A percentile compares a stretch with the other conserved stretches of the same genome.
These are phyloP conservation scores for Friedmanniomyces endolithicus DNA, from an alignment of 495 filamentous ascomycete genomes.

Conservation along the genomic window DNA sequence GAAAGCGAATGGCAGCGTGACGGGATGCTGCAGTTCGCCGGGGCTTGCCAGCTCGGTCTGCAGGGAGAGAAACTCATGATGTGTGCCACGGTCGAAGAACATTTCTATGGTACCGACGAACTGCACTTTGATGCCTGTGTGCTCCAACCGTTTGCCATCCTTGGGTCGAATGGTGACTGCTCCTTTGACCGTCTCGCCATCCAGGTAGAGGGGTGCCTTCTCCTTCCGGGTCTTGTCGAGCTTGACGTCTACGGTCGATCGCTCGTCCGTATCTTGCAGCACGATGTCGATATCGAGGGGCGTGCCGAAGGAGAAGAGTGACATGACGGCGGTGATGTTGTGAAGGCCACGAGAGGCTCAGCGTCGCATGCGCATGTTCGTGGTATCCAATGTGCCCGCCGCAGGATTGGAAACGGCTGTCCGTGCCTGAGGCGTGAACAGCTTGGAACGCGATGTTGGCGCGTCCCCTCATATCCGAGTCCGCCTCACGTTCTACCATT, in stretches of 20 bases:
- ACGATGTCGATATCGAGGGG: conserved; percentile 98
- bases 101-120: conserved; percentile 99
- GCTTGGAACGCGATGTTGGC: too few species aligned
- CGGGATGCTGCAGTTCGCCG: conserved; percentile 94
- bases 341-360: neutral
- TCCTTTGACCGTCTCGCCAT: conserved; percentile 96
- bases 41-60: conserved; percentile 93
- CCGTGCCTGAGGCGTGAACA: too few species aligned
- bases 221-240: conserved; percentile 93
- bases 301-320: conserved; percentile 95
- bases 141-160: conserved; percentile 94
- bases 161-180: conserved; percentile 90
- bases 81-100: conserved; percentile 98
- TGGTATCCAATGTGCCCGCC: too few species aligned
- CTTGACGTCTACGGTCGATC: conserved; percentile 92
- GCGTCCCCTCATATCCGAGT: too few species aligned
- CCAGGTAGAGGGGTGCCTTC: conserved; percentile 92
- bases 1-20: conserved; percentile 99
- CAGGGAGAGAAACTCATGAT: conserved; percentile 96
- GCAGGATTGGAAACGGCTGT: too few species aligned
- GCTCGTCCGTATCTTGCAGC: conserved; percentile 85
- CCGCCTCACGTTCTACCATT: too few species aligned
- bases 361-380: neutral
- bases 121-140: conserved; percentile 98
- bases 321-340: conserved; percentile 43